Conservation (phyloP, 176 grass and related monocot species). For the Ensete ventricosum region DNA sequence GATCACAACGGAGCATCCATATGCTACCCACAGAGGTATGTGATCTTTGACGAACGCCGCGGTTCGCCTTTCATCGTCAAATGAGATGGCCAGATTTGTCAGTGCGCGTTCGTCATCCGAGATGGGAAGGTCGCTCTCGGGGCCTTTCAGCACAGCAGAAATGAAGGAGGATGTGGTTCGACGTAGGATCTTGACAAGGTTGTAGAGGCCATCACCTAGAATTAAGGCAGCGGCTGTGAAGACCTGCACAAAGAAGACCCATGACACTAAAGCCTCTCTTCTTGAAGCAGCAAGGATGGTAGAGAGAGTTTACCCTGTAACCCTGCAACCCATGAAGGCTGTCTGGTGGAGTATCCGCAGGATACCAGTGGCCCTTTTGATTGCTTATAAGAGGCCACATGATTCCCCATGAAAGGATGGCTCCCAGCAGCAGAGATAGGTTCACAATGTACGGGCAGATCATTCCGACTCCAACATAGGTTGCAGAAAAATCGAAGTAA, state of each 20-base stretch:
- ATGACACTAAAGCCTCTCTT: no score
- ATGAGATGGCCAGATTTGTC: conserved; percentile 28
- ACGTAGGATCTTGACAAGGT: conserved; percentile 11
- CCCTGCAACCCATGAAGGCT: conserved; percentile 52
- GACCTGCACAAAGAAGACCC: conserved; percentile 15
- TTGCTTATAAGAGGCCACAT: conserved; percentile 83
- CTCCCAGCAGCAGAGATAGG: conserved; percentile 57
- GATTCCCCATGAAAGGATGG: conserved; percentile 74
- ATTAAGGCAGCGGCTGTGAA: conserved; percentile 32
- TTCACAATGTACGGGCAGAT: conserved; percentile 88
- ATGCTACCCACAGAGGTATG: conserved; percentile 55
- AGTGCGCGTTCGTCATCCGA: conserved; percentile 24
- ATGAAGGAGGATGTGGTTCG: background rate
- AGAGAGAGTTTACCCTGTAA: conserved; percentile 41
- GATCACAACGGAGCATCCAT: conserved; percentile 41
- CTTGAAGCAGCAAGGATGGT: background rate
- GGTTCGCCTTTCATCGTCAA: conserved; percentile 58
- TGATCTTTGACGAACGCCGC: conserved; percentile 67
- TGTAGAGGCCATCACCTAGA: conserved; percentile 25
- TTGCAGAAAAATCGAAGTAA: conserved; percentile 83
- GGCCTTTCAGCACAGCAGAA: background rate
- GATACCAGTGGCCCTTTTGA: conserved; percentile 33
- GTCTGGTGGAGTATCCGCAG: conserved; percentile 3
- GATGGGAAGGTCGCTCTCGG: conserved; percentile 42
- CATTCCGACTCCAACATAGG: conserved; percentile 80